Base-by-base conservation (phyloP, 2,329 filamentous ascomycete genomes). In the Arthroderma sp. region DNA sequence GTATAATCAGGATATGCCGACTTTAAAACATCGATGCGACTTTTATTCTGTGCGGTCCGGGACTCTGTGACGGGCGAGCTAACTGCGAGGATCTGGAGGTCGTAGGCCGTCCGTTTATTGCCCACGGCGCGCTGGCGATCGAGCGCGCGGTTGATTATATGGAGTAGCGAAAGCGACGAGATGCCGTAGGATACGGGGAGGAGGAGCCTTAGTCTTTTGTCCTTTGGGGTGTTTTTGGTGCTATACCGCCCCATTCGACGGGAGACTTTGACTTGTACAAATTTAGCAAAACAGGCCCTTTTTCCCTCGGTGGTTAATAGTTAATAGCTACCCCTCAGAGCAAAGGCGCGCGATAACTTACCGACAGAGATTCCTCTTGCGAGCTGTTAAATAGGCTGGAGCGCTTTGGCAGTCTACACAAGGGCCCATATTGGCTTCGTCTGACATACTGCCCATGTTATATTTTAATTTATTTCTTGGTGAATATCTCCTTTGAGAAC, bases 181-280 rank as follows among this genome's bases (percentile, higher is more conserved):
- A 83, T 69, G 0, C 91, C 89, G 55, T 86, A 81, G 0, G 88
- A 94, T 1, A 95, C 68, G 4, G 87, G 86, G 15, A 94, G 68
- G 11, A 94, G 68, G 40, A 94, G 75, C 53, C 65, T 75, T 52
- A 66, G 68, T 46, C 66, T 65, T 42, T 65, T 58, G 37, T 66
- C 65, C 46, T 64, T 61, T 22, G 64, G 55, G 6, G 54, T 47
- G 42, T 55, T 54, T 53, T 51, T 58, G 39, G 55, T 70, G 38
- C 74, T 70, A 57, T 81, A 83, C 36, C 71, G 71, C 53, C 82
- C 78, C 68, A 83, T 76, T 40, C 87, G 83, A 63, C 89, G 89
- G 53, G 86, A 74, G 49, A 80, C 74, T 64, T 96, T 96, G 52
- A 77, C 80, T 48, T 76, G 71, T 45, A 94, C 72, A 68, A 87